A percentile compares a stretch with the other conserved stretches of the same genome.
Conservation (phyloP, 352 stramenopile genomes). For the Pythium oligandrum region DNA sequence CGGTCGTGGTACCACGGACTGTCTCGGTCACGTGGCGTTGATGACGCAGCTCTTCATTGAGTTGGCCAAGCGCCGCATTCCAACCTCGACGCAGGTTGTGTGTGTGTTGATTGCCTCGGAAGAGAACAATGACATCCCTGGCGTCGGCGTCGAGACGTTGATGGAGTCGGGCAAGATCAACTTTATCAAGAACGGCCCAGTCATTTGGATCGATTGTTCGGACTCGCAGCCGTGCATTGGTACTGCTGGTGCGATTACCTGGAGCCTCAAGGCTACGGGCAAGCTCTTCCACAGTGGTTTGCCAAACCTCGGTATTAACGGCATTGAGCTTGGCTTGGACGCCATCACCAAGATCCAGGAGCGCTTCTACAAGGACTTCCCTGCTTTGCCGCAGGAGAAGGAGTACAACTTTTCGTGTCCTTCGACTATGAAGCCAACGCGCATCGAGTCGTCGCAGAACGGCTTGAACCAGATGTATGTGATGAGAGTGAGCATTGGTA, state of each 20-base stretch:
- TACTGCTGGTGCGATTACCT: slow-evolving; percentile 83
- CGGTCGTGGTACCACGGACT: slow-evolving; percentile 91
- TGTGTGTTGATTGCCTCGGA: slow-evolving; percentile 91
- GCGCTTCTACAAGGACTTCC: slow-evolving; percentile 89
- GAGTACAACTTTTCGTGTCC: slow-evolving; percentile 90
- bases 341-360: slow-evolving; percentile 81
- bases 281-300: slow-evolving; percentile 92
- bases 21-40: slow-evolving; percentile 90
- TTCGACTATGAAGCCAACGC: slow-evolving; percentile 86
- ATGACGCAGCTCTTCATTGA: slow-evolving; percentile 81
- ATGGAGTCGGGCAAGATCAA: slow-evolving; percentile 88
- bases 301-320: slow-evolving; percentile 88
- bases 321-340: slow-evolving; percentile 86
- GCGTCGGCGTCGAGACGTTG: slow-evolving; percentile 87
- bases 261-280: slow-evolving; percentile 86
- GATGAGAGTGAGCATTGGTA: no score
- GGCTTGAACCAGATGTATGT: slow-evolving; percentile 82
- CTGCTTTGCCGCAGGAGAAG: slow-evolving; percentile 69
- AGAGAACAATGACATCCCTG: slow-evolving; percentile 74
- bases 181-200: slow-evolving; percentile 89
- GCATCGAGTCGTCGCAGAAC: slow-evolving; percentile 75
- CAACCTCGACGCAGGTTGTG: slow-evolving; percentile 74
- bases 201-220: slow-evolving; percentile 91
- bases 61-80: slow-evolving; percentile 73
- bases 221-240: slow-evolving; percentile 92